A percentile compares a stretch with the other conserved stretches of the same genome.
These are phyloP conservation scores for Collybia sp. DNA, from an alignment of 768 basidiomycete genomes.

Conservation along the genomic window DNA sequence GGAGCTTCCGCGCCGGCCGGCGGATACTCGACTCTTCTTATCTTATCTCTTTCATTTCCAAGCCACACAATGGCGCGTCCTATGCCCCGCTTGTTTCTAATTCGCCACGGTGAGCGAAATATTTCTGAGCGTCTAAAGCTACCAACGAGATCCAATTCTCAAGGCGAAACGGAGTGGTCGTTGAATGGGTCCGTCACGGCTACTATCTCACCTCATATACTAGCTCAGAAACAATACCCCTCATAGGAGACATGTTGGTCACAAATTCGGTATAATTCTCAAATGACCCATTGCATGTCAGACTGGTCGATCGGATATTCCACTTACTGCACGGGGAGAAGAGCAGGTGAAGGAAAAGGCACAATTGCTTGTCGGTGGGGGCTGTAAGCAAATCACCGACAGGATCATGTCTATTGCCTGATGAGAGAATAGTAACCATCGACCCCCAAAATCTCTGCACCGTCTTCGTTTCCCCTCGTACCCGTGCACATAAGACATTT, in stretches of 20 bases:
- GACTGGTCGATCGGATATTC: constrained; percentile 89
- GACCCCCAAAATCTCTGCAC: constrained; percentile 76
- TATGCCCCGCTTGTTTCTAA: constrained; percentile 72
- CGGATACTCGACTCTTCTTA: neutral
- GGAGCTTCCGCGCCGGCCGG: neutral
- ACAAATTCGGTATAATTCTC: neutral
- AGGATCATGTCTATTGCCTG: neutral
- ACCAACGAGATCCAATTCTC: constrained; percentile 1
- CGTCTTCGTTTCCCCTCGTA: constrained; percentile 82
- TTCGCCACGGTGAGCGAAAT: constrained; percentile 62
- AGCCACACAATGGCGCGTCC: constrained; percentile 33
- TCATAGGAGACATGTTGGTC: constrained; percentile 57
- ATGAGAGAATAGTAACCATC: constrained; percentile 49
- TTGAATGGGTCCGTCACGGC: constrained; percentile 59
- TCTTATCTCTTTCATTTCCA: neutral
- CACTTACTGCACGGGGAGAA: constrained; percentile 75
- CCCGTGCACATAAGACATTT: constrained; percentile 82
- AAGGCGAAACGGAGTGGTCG: constrained; percentile 95
- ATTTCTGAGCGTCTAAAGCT: neutral
- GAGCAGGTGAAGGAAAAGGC: constrained; percentile 65
- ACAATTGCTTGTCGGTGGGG: constrained; percentile 64
- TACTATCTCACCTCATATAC: neutral
- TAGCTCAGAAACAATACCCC: constrained; percentile 4
- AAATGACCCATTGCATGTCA: constrained; percentile 20
- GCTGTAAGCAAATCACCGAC: constrained; percentile 46